phyloP scores from a whole-genome alignment of 2,329 filamentous ascomycete genomes.

The Fusarium haematococcum region DNA sequence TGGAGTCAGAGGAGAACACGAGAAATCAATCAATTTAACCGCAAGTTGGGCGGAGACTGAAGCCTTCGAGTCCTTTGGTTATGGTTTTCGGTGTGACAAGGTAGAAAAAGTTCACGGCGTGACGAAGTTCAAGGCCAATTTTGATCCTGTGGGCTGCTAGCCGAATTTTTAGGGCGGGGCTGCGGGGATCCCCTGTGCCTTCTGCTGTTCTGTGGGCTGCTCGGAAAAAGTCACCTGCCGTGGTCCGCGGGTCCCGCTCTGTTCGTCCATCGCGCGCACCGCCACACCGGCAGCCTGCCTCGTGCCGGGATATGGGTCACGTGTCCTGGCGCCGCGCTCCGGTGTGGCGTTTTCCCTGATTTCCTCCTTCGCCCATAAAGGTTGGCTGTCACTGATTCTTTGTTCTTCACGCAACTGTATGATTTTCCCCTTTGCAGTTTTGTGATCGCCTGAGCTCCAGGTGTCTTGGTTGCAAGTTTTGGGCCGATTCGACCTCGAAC shows the following conservation, averaged over 20 bases:
- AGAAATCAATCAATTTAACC: constrained; percentile 99
- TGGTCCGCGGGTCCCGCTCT: neutral
- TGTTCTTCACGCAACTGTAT: constrained; percentile 37
- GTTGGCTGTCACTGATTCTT: constrained; percentile 43
- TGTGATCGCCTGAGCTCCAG: constrained; percentile 40
- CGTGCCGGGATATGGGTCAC: constrained; percentile 17
- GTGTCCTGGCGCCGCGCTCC: constrained; percentile 27
- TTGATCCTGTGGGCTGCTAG: constrained; percentile 51
- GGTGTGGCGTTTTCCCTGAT: constrained; percentile 42
- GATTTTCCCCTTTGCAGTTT: constrained; percentile 34
- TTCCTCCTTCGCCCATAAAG: constrained; percentile 43
- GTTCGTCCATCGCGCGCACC: constrained; percentile 22
- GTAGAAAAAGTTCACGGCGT: constrained; percentile 46
- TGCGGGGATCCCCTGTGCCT: neutral
- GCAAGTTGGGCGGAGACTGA: constrained; percentile 98
- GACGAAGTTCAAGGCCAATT: constrained; percentile 42
- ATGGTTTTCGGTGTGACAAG: constrained; percentile 49
- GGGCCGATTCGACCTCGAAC: constrained; percentile 36
- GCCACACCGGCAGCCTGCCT: constrained; percentile 32
- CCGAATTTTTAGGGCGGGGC: constrained; percentile 38
- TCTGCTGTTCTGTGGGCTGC: neutral
- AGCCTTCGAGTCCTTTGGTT: constrained; percentile 85
- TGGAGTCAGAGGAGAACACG: constrained; percentile 71
- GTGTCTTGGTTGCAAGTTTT: constrained; percentile 34
- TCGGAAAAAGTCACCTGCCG: constrained; percentile 24